Evolutionary conservation across 352 stramenopile species (phyloP).

Genomic region (Elongisporangium anandrum): DNA sequence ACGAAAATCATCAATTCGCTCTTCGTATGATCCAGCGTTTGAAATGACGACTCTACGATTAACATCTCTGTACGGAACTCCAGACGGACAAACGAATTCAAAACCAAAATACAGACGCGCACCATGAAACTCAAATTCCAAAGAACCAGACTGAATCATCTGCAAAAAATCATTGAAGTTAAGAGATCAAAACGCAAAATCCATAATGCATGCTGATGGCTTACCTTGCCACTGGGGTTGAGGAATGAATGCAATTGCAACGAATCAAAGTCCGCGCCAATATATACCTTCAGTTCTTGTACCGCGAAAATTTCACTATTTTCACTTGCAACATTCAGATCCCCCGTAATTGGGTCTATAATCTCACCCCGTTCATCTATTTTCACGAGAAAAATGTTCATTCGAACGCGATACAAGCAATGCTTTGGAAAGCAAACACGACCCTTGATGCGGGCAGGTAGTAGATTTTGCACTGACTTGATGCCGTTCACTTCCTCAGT

Average conservation of each 20-base stretch:
- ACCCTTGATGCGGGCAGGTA: conserved; percentile 18
- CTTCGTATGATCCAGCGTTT: conserved; percentile 26
- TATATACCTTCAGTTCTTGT: conserved; percentile 32
- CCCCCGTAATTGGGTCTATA: not conserved
- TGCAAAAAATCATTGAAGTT: conserved; percentile 5
- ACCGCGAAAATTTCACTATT: not conserved
- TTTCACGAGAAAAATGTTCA: conserved; percentile 17
- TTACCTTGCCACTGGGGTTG: conserved; percentile 38
- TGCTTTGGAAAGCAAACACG: conserved; percentile 50
- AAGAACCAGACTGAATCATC: conserved; percentile 19
- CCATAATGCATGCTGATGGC: conserved; percentile 1
- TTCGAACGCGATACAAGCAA: conserved; percentile 38
- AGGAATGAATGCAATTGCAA: conserved; percentile 40
- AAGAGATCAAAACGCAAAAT: not conserved
- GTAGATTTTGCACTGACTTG: conserved; percentile 12
- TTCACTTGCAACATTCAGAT: not conserved
- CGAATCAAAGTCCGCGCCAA: conserved; percentile 55
- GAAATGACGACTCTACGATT: conserved; percentile 10
- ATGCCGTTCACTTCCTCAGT: conserved; percentile 15
- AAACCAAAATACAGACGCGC: conserved; percentile 57
- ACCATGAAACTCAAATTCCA: conserved; percentile 60
- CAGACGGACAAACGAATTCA: conserved; percentile 25
- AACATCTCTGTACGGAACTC: conserved; percentile 5
- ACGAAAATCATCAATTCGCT: conserved; percentile 57
- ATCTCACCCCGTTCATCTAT: not conserved